phyloP scores from a whole-genome alignment of 805 yeast species.

The Debaryomyces tyrocola region DNA sequence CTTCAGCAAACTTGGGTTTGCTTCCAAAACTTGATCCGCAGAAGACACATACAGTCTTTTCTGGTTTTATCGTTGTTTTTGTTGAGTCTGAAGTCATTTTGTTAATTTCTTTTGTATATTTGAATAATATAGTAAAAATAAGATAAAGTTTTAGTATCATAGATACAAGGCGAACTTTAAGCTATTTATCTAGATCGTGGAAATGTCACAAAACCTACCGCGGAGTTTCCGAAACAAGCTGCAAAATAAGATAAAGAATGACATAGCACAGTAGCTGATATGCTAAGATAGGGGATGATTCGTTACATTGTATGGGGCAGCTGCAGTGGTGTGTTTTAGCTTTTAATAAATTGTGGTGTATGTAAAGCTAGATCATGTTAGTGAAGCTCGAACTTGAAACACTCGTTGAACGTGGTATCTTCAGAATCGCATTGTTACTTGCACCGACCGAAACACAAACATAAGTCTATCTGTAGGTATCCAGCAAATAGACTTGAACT shows the following conservation, averaged over 20 bases:
- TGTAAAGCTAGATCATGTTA: too few species aligned
- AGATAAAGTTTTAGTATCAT: neutral
- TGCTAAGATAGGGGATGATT: too few species aligned
- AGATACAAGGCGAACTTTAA: neutral
- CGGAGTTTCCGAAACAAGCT: neutral
- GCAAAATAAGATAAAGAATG: neutral
- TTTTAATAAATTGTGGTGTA: too few species aligned
- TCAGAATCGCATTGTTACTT: too few species aligned
- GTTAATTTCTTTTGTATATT: neutral
- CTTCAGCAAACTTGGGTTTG: constrained; percentile 45
- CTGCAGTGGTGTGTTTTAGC: too few species aligned
- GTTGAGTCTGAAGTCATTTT: constrained; percentile 19
- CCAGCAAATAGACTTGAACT: too few species aligned
- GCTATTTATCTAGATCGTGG: neutral
- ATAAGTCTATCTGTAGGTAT: too few species aligned
- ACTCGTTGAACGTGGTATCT: too few species aligned
- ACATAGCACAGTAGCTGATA: neutral
- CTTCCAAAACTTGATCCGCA: constrained; percentile 83
- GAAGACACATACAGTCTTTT: constrained; percentile 71
- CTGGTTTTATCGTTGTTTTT: constrained; percentile 12
- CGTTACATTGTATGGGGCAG: too few species aligned
- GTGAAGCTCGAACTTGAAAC: too few species aligned
- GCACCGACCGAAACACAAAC: too few species aligned
- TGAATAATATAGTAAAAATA: neutral
- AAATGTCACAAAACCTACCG: neutral